Percentiles rank a stretch among this genome's conserved stretches.
Evolutionary conservation across 768 basidiomycete species (phyloP).

Genomic region (Tulasnella calospora): DNA sequence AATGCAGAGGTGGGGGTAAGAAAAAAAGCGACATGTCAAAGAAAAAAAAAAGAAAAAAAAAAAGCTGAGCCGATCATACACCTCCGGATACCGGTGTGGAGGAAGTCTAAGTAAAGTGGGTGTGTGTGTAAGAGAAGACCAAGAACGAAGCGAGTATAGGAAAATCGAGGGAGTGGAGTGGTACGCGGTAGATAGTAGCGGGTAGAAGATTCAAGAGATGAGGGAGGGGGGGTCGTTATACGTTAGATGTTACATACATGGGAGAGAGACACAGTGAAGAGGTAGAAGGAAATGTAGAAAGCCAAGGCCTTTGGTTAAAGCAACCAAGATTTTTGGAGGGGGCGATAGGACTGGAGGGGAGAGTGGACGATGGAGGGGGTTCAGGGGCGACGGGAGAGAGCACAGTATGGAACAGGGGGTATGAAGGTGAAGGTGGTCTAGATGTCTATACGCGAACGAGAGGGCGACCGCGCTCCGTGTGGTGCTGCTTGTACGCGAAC

Average conservation of each 20-base stretch:
- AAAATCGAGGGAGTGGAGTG: conserved; percentile 2
- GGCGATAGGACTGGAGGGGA: neutral
- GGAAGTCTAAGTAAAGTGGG: neutral
- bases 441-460: conserved; percentile 18
- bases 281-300: neutral
- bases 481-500: conserved; percentile 14
- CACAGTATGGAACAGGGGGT: neutral
- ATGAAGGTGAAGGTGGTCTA: neutral
- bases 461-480: conserved; percentile 11
- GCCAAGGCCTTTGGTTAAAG: neutral
- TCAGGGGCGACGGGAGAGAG: neutral
- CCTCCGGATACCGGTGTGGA: too few species aligned
- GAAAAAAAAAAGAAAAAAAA: neutral
- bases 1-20: neutral
- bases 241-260: conserved; percentile 12
- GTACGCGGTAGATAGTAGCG: neutral
- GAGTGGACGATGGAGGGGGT: neutral
- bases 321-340: conserved; percentile 1
- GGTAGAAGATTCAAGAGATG: neutral
- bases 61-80: neutral
- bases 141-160: conserved; percentile 6
- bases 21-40: neutral
- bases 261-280: neutral
- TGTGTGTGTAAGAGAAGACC: neutral
- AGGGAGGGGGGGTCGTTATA: neutral